These are phyloP conservation scores for Leishmania turanica DNA, from an alignment of 208 protist species.

Conservation along the genomic window DNA sequence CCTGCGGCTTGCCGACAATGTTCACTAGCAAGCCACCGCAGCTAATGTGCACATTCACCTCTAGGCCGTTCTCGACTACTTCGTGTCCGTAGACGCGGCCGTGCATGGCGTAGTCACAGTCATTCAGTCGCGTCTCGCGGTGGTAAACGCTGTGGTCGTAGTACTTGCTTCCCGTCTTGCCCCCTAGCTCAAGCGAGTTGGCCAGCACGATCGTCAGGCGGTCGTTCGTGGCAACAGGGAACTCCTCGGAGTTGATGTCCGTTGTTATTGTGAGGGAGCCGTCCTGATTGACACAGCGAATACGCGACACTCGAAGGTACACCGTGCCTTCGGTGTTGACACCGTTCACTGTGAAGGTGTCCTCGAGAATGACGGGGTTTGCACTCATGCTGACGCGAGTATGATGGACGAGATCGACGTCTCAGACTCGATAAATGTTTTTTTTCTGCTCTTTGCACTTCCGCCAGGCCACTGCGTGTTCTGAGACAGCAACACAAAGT, in stretches of 20 bases:
- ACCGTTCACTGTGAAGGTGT: slow-evolving; percentile 87
- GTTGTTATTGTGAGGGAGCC: slow-evolving; percentile 72
- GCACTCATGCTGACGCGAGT: slow-evolving; percentile 39
- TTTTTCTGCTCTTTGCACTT: background rate
- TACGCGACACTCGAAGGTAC: slow-evolving; percentile 87
- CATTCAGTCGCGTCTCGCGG: slow-evolving; percentile 90
- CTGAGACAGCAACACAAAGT: background rate
- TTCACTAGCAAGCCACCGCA: slow-evolving; percentile 97
- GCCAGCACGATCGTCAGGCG: slow-evolving; percentile 95
- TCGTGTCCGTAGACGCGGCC: slow-evolving; percentile 96
- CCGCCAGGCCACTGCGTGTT: background rate
- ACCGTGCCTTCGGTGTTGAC: slow-evolving; percentile 80
- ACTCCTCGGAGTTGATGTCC: slow-evolving; percentile 98
- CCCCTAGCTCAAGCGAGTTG: slow-evolving; percentile 91
- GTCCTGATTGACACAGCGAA: slow-evolving; percentile 82
- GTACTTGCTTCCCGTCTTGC: slow-evolving; percentile 73
- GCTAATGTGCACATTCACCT: slow-evolving; percentile 94
- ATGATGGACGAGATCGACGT: slow-evolving; percentile 1
- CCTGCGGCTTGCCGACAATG: slow-evolving; percentile 91
- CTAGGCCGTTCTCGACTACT: slow-evolving; percentile 83
- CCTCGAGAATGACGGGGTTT: slow-evolving; percentile 87
- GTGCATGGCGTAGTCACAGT: slow-evolving; percentile 99
- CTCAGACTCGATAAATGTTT: background rate
- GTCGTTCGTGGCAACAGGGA: slow-evolving; percentile 92
- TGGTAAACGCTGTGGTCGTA: slow-evolving; percentile 93